Evolutionary conservation across 371 early-diverging fungal species (phyloP), one percentile per base, ranked within the genome.

Genomic region (Lichtheimia corymbifera): DNA sequence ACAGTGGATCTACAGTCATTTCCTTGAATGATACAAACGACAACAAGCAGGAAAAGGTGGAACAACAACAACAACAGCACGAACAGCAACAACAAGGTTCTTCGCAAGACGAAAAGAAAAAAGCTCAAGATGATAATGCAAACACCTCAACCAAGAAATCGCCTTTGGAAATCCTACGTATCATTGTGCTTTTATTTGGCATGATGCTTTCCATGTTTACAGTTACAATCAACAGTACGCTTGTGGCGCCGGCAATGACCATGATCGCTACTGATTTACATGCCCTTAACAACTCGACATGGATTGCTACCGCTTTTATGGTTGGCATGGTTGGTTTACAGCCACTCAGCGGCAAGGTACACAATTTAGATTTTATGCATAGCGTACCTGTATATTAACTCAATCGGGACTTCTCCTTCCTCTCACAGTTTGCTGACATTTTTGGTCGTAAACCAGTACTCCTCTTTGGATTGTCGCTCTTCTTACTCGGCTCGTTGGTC

Each of bases 191-290:
- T 13, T 64, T 65, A 17, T 13, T 51, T 43, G 73, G 73, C 50
- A 58, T 74, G 27, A 40, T 64, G 12, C 40, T 88, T 54, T 78
- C 82, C 14, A 79, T 88, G 62, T 91, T 93, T 67, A 82, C 91
- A 68, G 87, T 89, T 9, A 87, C 88, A 28, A 73, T 92, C 47
- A 91, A 92, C 63, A 81, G 82, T 41, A 91, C 91, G 1, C 86
- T 93, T 28, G 83, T 93, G 43, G 89, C 92, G 5, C 89, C 63
- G 5, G 61, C 53, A 12, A 53, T 55, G 55, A 55, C 27, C 13
- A 50, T 56, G 14, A 60, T 67, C 28, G 55, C 60, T 11, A 59
- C 57, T 2, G 56, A 63, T 11, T 53, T 63, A 2, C 17, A 62
- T 40, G 58, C 51, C 22, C 18, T 30, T 6, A 41, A 24, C 11